phyloP scores from a whole-genome alignment of 805 yeast genomes.

The Pichia scutulata region DNA sequence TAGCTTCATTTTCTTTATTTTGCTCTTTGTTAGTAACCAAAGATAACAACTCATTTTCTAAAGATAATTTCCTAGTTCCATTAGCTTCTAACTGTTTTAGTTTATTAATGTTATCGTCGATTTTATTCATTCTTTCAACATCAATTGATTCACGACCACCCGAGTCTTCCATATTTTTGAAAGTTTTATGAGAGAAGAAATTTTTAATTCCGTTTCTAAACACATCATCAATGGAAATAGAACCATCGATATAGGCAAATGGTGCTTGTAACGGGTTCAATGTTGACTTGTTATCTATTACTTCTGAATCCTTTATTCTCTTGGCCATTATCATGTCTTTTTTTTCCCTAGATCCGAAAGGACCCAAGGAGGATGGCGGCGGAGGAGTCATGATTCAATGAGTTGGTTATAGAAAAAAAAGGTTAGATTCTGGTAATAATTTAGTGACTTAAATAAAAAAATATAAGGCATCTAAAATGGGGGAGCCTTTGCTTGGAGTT shows the following conservation, averaged over 20 bases:
- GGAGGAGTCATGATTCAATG: not conserved
- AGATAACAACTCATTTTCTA: not conserved
- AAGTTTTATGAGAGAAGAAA: not conserved
- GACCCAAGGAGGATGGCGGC: not conserved
- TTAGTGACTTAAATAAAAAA: too few relatives aligned
- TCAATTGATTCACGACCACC: conserved; percentile 5
- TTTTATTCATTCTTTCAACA: conserved; percentile 1
- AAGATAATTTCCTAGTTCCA: not conserved
- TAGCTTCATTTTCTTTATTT: conserved; percentile 1
- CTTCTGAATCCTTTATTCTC: conserved; percentile 6
- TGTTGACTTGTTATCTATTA: conserved; percentile 3
- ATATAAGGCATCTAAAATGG: too few relatives aligned
- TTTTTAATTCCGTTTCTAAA: not conserved
- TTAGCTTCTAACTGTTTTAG: not conserved
- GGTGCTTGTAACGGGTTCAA: conserved; percentile 9
- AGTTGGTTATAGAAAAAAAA: not conserved
- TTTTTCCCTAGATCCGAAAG: not conserved
- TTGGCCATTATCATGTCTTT: conserved; percentile 4
- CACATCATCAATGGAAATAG: not conserved
- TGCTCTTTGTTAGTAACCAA: not conserved
- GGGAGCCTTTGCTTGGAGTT: too few relatives aligned
- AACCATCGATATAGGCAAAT: conserved; percentile 8
- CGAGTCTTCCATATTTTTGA: conserved; percentile 2
- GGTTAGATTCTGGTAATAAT: too few relatives aligned
- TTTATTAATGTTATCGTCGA: not conserved